These are phyloP conservation scores for Rhododendron griersonianum DNA, from an alignment of 148 eudicot species.

Conservation along the genomic window DNA sequence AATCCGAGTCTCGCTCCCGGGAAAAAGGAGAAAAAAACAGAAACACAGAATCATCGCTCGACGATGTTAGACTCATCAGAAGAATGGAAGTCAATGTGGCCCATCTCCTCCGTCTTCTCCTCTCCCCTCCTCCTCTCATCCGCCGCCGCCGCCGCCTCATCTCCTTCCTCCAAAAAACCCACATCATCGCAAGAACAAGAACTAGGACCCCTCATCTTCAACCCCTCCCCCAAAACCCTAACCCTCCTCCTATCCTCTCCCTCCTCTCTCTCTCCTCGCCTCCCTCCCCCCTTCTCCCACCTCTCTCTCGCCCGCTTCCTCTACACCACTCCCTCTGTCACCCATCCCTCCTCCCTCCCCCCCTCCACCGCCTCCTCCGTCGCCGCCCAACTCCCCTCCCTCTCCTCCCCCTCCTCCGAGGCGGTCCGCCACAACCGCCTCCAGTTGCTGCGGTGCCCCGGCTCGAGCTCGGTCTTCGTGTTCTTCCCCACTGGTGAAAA, in stretches of 20 bases:
- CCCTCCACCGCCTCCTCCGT: slow-evolving; percentile 32
- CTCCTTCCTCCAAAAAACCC: not conserved
- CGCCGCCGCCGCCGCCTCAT: not conserved
- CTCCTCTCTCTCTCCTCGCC: slow-evolving; percentile 14
- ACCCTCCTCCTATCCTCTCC: slow-evolving; percentile 15
- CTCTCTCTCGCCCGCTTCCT: slow-evolving; percentile 52
- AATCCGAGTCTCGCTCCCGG: not conserved
- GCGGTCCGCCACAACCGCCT: slow-evolving; percentile 32
- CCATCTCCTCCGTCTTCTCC: slow-evolving; percentile 27
- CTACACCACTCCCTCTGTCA: slow-evolving; percentile 14
- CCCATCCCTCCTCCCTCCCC: slow-evolving; percentile 20
- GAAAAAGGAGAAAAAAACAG: not conserved
- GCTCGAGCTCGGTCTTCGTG: slow-evolving; percentile 23
- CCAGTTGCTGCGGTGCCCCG: slow-evolving; percentile 39
- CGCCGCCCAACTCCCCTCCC: slow-evolving; percentile 13
- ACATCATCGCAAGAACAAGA: not conserved
- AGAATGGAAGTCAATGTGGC: slow-evolving; percentile 48
- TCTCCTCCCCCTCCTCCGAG: not conserved
- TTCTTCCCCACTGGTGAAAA: slow-evolving; percentile 69
- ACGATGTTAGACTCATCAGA: slow-evolving; percentile 26
- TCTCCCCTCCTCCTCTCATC: slow-evolving; percentile 35
- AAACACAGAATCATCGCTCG: not conserved
- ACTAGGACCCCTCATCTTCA: slow-evolving; percentile 35
- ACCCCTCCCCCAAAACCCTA: slow-evolving; percentile 13
- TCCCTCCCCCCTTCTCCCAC: slow-evolving; percentile 48